Evolutionary conservation across 2,329 filamentous ascomycete genomes (phyloP), one percentile per base, ranked within the genome.

Genomic region (Chrysoporthe austroafricana): DNA sequence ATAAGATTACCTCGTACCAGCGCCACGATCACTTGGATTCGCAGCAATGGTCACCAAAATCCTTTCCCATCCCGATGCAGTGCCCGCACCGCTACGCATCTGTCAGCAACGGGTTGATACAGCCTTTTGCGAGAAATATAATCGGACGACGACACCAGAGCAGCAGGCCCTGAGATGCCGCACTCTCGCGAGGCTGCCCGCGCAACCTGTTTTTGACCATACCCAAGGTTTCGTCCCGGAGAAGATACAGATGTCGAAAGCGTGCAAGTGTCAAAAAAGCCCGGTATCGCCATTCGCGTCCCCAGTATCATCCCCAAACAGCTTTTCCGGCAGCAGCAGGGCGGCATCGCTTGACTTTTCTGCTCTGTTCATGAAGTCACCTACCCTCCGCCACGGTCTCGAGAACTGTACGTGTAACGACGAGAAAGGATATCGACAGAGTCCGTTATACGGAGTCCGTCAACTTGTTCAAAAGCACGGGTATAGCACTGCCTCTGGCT

Each of bases 261-360:
- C 63, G 32, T 64, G 63, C 43, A 44, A 50, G 26, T 64, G 63
- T 39, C 43, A 21, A 32, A 59, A 36, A 59, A 50, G 54, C 34
- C 54, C 63, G 21, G 13, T 5, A 2, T 59, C 63, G 43, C 54
- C 52, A 18, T 26, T 50, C 18, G 11, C 52, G 11, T 64, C 63
- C 13, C 52, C 62, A 21, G 4, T n/a, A 26, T 48, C 52, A 4
- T 44, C 42, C 3, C 18, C 11, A 9, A 26, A 16, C 42, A 48
- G 43, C 52, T 13, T 34, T 9, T 21, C 13, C 26, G 21, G 11
- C 32, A 59, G 39, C 7, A 46, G n/a, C 3, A 34, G 26, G 36
- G 16, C 42, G 8, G 13, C 63, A 26, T 64, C 63, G 14, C 52
- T 64, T n/a, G 63, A 64, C 52, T 64, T 64, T 50, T 64, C 63